phyloP scores from a whole-genome alignment of 163 green algal species.

The Coccomyxa subellipsoidea region DNA sequence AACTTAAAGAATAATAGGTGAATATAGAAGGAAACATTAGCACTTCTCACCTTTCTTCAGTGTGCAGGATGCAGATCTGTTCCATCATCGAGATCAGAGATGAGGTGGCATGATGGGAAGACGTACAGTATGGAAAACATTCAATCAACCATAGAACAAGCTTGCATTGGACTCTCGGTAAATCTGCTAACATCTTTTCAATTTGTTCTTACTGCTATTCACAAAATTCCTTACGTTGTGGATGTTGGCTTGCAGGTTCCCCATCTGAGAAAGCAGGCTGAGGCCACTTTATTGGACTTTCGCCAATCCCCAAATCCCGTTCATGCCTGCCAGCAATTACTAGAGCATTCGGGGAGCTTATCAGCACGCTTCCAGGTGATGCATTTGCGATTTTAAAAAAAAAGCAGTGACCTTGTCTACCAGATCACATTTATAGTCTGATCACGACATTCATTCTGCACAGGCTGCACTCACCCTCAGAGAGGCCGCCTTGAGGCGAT shows the following conservation, averaged over 20 bases:
- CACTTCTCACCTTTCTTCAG: no score
- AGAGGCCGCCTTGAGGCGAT: conserved; percentile 43
- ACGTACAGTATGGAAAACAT: conserved; percentile 1
- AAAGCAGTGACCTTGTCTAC: not conserved
- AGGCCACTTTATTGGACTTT: conserved; percentile 48
- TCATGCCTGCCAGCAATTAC: conserved; percentile 43
- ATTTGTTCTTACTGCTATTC: not conserved
- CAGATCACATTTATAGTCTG: not conserved
- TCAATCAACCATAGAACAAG: not conserved
- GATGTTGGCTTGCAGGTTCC: not conserved
- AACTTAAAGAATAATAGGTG: no score
- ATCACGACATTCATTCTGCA: not conserved
- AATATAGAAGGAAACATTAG: no score
- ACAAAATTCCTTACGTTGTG: not conserved
- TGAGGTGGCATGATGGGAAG: not conserved
- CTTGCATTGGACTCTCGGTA: not conserved
- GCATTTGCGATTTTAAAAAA: no score
- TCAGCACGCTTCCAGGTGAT: conserved; percentile 38
- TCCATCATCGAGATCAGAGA: not conserved
- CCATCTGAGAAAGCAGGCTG: conserved; percentile 18
- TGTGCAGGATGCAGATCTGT: not conserved
- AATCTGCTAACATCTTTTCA: not conserved
- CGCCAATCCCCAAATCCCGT: conserved; percentile 24
- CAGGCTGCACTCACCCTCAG: conserved; percentile 49
- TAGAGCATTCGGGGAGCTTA: conserved; percentile 35